phyloP scores from a whole-genome alignment of 768 basidiomycete species.

The Boletus tylopilopsis region DNA sequence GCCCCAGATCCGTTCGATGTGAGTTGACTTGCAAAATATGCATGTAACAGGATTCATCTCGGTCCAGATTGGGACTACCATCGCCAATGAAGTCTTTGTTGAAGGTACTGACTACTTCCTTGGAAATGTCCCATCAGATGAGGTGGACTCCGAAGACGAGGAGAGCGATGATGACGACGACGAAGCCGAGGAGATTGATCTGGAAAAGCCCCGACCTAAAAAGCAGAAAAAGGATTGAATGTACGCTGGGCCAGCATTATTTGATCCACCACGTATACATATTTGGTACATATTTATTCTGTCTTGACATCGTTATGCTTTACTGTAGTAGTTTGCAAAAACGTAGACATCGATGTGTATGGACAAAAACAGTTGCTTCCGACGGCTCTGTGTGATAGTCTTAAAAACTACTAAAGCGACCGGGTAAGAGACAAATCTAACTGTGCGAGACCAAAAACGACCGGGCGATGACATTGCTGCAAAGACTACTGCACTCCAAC shows the following conservation, averaged over 20 bases:
- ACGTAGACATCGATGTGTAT: conserved; percentile 1
- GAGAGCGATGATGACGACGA: conserved; percentile 71
- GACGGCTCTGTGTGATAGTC: not conserved
- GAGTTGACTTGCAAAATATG: conserved; percentile 24
- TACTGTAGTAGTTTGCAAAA: conserved; percentile 1
- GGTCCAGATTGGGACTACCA: conserved; percentile 60
- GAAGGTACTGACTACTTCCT: conserved; percentile 82
- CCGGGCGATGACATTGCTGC: not conserved
- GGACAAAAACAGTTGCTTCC: not conserved
- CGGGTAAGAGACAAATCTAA: not conserved
- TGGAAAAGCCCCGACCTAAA: conserved; percentile 79
- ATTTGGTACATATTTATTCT: conserved; percentile 26
- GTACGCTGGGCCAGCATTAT: conserved; percentile 7
- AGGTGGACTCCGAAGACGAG: conserved; percentile 62
- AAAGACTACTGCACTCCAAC: not conserved
- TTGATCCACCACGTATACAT: conserved; percentile 11
- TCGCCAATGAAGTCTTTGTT: conserved; percentile 76
- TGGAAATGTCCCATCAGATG: conserved; percentile 57
- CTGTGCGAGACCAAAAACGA: not conserved
- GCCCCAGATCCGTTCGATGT: conserved; percentile 66
- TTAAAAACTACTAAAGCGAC: not conserved
- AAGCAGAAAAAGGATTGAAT: conserved; percentile 51
- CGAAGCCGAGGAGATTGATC: conserved; percentile 81
- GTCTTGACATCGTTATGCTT: conserved; percentile 9
- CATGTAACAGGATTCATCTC: conserved; percentile 5